A percentile compares a stretch with the other conserved stretches of the same genome.
These are phyloP conservation scores for Endocalyx cinctus DNA, from an alignment of 2,329 filamentous ascomycete genomes.

Conservation along the genomic window DNA sequence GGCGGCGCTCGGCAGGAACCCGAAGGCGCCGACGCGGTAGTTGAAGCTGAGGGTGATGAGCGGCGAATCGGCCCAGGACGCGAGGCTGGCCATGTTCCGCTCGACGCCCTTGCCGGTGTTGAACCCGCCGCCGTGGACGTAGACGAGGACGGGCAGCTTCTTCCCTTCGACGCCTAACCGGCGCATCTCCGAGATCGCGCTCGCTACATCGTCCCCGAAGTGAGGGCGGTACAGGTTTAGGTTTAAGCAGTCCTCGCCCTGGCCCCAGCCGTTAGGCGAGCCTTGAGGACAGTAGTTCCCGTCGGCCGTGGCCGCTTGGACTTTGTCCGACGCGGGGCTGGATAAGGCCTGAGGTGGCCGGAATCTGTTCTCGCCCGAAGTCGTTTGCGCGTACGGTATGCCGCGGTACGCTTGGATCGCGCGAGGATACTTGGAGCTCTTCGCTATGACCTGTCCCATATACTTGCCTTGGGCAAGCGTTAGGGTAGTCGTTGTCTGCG, in stretches of 20 bases:
- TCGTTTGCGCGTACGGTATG: constrained; percentile 42
- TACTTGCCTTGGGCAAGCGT: constrained; percentile 36
- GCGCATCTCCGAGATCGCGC: constrained; percentile 12
- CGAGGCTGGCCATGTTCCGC: constrained; percentile 58
- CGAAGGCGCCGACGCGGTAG: constrained; percentile 63
- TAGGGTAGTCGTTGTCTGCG: constrained; percentile 23
- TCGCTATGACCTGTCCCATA: constrained; percentile 29
- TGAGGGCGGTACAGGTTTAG: constrained; percentile 45
- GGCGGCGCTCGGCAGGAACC: constrained; percentile 59
- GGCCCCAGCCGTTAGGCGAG: constrained; percentile 19
- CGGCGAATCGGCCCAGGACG: constrained; percentile 47
- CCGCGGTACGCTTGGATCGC: constrained; percentile 44
- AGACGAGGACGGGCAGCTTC: constrained; percentile 49
- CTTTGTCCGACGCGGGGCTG: constrained; percentile 22
- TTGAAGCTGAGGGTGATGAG: constrained; percentile 57
- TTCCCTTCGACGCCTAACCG: constrained; percentile 21
- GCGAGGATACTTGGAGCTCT: constrained; percentile 29
- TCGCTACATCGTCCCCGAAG: constrained; percentile 19
- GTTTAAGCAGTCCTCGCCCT: constrained; percentile 49
- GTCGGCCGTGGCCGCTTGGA: constrained; percentile 25
- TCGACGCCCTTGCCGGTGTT: constrained; percentile 48
- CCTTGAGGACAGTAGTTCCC: constrained; percentile 34
- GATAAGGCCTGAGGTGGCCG: constrained; percentile 33
- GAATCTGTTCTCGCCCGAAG: constrained; percentile 40
- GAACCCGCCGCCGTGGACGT: constrained; percentile 61